These are phyloP conservation scores for Fusarium devonianum DNA, from an alignment of 2,329 filamentous ascomycete genomes.

Conservation along the genomic window DNA sequence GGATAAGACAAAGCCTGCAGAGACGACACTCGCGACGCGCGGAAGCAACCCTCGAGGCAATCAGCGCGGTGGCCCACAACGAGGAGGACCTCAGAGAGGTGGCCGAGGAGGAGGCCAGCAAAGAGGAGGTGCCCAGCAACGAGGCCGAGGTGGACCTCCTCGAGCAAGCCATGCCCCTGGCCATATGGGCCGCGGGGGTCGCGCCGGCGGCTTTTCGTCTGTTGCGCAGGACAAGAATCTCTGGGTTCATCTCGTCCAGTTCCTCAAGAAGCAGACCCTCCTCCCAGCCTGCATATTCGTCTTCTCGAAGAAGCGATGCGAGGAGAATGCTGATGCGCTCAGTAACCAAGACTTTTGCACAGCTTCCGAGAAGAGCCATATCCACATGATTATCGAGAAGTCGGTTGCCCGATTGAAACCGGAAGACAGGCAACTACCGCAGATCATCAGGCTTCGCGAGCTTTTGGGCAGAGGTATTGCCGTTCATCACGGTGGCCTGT, in stretches of 20 bases:
- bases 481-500: constrained; percentile 91
- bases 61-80: constrained; percentile 44
- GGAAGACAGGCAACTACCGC: constrained; percentile 88
- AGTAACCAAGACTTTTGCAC: constrained; percentile 96
- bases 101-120: constrained; percentile 58
- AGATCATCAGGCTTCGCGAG: constrained; percentile 87
- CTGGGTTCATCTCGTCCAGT: constrained; percentile 95
- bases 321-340: constrained; percentile 94
- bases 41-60: constrained; percentile 50
- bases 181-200: constrained; percentile 88
- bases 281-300: constrained; percentile 97
- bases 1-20: constrained; percentile 70
- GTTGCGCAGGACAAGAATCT: constrained; percentile 94
- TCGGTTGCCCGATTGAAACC: constrained; percentile 90
- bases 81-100: constrained; percentile 54
- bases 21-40: constrained; percentile 46
- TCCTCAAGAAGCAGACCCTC: constrained; percentile 83
- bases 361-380: constrained; percentile 91
- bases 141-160: constrained; percentile 61
- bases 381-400: constrained; percentile 97
- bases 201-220: constrained; percentile 84
- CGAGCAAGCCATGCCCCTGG: constrained; percentile 71
- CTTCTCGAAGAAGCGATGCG: constrained; percentile 96
- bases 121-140: constrained; percentile 57
- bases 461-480: constrained; percentile 88